Evolutionary conservation across 192 early-diverging fungal species (phyloP).

Genomic region (Coemansia sp.): DNA sequence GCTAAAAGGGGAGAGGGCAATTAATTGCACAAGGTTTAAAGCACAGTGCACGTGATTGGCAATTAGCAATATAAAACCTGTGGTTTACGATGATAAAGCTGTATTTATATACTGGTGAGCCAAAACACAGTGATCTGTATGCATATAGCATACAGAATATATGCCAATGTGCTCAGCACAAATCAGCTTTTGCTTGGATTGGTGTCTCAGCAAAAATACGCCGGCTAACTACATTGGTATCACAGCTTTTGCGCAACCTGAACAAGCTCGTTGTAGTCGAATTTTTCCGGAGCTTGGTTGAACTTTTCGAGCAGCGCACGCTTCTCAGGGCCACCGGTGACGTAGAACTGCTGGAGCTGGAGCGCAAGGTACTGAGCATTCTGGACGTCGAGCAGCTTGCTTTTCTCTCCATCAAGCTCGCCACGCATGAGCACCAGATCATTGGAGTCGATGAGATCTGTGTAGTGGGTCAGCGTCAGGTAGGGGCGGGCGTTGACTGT

Average conservation of each 20-base stretch:
- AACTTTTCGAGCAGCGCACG: constrained; percentile 72
- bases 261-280: constrained; percentile 69
- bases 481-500: constrained; percentile 73
- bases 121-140: no score
- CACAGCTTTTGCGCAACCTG: constrained; percentile 53
- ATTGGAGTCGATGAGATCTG: constrained; percentile 76
- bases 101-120: no score
- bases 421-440: constrained; percentile 91
- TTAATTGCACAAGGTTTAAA: no score
- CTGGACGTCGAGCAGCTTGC: constrained; percentile 57
- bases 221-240: no score
- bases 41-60: no score
- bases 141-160: no score
- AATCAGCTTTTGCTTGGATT: no score
- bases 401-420: constrained; percentile 57
- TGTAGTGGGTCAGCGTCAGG: constrained; percentile 86
- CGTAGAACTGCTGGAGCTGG: constrained; percentile 87
- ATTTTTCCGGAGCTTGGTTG: constrained; percentile 70
- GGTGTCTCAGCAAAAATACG: no score
- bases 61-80: no score
- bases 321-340: constrained; percentile 68
- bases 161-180: no score
- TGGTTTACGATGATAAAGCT: no score
- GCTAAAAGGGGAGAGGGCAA: no score
- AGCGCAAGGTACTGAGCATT: constrained; percentile 79